These are phyloP conservation scores for Fusarium marasasianum DNA, from an alignment of 2,329 filamentous ascomycete species.

Conservation along the genomic window DNA sequence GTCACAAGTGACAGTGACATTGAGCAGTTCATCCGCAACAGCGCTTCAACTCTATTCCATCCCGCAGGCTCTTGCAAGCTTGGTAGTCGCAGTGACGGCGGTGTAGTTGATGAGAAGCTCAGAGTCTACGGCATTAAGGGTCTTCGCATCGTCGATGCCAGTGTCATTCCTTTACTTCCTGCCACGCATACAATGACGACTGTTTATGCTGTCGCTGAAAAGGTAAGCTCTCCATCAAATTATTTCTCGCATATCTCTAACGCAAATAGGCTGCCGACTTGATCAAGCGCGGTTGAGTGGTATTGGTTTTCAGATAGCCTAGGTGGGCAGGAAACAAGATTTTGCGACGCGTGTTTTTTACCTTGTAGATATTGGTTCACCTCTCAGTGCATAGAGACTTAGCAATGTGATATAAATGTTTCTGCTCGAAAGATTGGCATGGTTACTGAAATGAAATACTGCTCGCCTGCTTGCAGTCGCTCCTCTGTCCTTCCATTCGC, in stretches of 20 bases:
- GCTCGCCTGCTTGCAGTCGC: background rate
- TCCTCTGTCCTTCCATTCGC: background rate
- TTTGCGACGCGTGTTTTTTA: too few species aligned
- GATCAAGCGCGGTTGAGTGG: constrained; percentile 8
- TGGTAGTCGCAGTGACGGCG: constrained; percentile 53
- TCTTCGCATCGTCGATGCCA: constrained; percentile 51
- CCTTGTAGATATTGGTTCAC: background rate
- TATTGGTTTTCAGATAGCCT: background rate
- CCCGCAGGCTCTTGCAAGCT: constrained; percentile 45
- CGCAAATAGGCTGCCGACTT: constrained; percentile 22
- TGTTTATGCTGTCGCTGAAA: constrained; percentile 44
- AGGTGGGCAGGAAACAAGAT: background rate
- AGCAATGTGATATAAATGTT: background rate
- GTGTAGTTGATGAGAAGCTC: constrained; percentile 43
- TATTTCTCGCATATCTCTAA: rapidly evolving
- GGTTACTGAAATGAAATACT: background rate
- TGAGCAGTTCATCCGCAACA: constrained; percentile 23
- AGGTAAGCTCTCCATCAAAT: background rate
- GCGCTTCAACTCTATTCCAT: constrained; percentile 29
- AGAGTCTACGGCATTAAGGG: constrained; percentile 36
- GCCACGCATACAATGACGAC: constrained; percentile 41
- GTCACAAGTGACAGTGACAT: constrained; percentile 27
- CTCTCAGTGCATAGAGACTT: background rate
- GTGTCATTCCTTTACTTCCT: constrained; percentile 41
- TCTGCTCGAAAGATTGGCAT: background rate